These are phyloP conservation scores for Magnusiomyces tetraspermus DNA, from an alignment of 1,139 yeast genomes.

Conservation along the genomic window DNA sequence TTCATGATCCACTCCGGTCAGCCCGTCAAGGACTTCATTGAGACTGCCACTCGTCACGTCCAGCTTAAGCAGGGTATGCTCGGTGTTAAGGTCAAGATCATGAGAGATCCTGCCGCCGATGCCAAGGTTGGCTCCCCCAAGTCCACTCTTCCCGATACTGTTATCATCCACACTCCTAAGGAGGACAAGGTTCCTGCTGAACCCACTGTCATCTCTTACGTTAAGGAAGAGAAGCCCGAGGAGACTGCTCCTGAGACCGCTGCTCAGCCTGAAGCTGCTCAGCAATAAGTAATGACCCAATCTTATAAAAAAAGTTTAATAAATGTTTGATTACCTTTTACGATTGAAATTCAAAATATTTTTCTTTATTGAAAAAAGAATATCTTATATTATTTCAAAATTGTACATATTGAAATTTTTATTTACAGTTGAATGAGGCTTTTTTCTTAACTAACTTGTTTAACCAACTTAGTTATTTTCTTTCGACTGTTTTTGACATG, in stretches of 20 bases:
- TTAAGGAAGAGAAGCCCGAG: constrained; percentile 23
- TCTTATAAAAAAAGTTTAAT: constrained; percentile 2
- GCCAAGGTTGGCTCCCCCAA: constrained; percentile 72
- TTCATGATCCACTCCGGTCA: constrained; percentile 99
- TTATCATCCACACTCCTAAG: constrained; percentile 91
- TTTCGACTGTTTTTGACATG: too few species aligned
- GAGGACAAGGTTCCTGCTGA: constrained; percentile 84
- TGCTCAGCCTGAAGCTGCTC: constrained; percentile 14
- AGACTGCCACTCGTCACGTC: constrained; percentile 99
- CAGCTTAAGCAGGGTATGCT: constrained; percentile 99
- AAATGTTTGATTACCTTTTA: constrained; percentile 1
- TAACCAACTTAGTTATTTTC: too few species aligned
- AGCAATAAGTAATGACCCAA: constrained; percentile 9
- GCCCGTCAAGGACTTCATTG: constrained; percentile 98
- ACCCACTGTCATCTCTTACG: constrained; percentile 54
- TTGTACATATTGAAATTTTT: too few species aligned
- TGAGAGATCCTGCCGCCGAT: constrained; percentile 96
- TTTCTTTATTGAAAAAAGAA: background rate
- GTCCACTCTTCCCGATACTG: constrained; percentile 88
- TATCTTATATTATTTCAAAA: too few species aligned
- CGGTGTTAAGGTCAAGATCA: constrained; percentile 98
- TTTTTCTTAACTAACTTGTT: too few species aligned
- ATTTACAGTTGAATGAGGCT: too few species aligned
- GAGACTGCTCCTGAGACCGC: constrained; percentile 17
- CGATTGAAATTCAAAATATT: background rate